phyloP scores from a whole-genome alignment of 148 eudicot species.

The Rhododendron kiyosumense region DNA sequence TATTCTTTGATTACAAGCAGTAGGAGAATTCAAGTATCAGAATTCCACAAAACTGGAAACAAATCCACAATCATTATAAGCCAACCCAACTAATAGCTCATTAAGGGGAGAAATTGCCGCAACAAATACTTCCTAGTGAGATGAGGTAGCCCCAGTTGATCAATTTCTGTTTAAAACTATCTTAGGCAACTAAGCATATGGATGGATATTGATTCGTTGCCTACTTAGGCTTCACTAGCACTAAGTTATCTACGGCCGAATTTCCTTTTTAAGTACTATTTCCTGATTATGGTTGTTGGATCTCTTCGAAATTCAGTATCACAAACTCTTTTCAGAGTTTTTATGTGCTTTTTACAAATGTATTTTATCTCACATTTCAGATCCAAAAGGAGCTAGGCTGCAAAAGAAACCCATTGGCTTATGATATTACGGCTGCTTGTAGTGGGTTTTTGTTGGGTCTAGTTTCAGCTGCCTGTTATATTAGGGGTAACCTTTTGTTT shows the following conservation, averaged over 20 bases:
- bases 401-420: constrained; percentile 72
- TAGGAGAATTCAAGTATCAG: background rate
- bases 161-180: background rate
- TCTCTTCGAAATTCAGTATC: background rate
- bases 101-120: background rate
- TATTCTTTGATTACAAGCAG: background rate
- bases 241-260: background rate
- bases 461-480: constrained; percentile 81
- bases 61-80: background rate
- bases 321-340: background rate
- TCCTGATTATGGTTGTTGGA: constrained; percentile 1
- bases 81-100: background rate
- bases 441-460: constrained; percentile 89
- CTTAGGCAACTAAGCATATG: background rate
- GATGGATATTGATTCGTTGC: background rate
- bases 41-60: background rate
- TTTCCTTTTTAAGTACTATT: background rate
- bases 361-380: constrained; percentile 26
- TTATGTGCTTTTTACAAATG: background rate
- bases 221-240: background rate
- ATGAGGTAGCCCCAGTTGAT: background rate
- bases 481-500: constrained; percentile 57
- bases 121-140: background rate
- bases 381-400: constrained; percentile 84
- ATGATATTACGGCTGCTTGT: constrained; percentile 95